Base-by-base conservation (phyloP, 2,329 filamentous ascomycete genomes). In the Xylaria sp. region DNA sequence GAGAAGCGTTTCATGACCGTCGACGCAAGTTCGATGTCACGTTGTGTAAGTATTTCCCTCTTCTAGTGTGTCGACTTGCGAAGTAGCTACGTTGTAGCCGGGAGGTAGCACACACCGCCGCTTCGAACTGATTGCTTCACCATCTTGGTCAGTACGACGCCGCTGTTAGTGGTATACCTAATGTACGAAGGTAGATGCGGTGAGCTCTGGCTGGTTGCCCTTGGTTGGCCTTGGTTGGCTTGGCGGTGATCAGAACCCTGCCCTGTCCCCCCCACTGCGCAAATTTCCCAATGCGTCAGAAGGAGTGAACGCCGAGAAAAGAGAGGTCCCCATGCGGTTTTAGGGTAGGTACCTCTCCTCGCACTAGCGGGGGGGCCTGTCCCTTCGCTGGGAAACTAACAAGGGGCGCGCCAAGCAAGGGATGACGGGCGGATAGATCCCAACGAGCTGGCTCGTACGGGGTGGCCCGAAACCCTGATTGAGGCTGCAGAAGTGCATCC, bases 391-490 rank as follows among this genome's bases (percentile, higher is more conserved):
- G 62, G 42, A 13, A 67, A 63, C 60, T 18, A 54, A 53, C 61
- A 60, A 61, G 67, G 64, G 67, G 65, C 67, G 65, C 68, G 67
- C 67, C 65, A 69, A 69, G 68, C 68, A 69, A 67, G 67, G 64
- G 59, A 62, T 56, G 54, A 58, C 59, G 62, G 61, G 65, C 69
- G 67, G 69, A 71, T 71, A 71, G 69, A 71, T 71, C 69, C 69
- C 69, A 71, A 63, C 67, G 63, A 65, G 61, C 64, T 70, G 69
- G 69, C 68, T 70, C 69, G 61, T 62, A 71, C 68, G 69, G 69
- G 69, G 69, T 69, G 68, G 66, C 69, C 69, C 69, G 69, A 69
- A 68, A 68, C 65, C 67, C 66, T 71, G 69, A 70, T 70, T 65
- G 55, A 57, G 61, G 63, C 63, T 64, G 63, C 63, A 64, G 63